phyloP scores from a whole-genome alignment of 73 alveolate species.

The Strombidium stylifer region DNA sequence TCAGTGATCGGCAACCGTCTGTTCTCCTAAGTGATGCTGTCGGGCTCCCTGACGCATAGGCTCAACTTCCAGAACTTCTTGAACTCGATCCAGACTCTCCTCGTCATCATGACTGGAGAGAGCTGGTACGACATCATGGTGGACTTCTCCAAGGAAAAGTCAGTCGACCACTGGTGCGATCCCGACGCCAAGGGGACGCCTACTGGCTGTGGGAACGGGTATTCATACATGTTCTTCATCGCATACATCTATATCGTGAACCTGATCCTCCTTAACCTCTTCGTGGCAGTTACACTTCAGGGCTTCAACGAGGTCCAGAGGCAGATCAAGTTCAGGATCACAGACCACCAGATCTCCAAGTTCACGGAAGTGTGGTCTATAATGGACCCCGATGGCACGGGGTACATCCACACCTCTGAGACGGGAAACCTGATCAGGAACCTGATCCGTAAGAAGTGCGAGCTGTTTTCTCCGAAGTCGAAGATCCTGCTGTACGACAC shows the following conservation, averaged over 20 bases:
- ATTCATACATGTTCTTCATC: conserved; percentile 18
- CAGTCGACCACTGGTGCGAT: not conserved
- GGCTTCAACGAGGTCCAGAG: conserved; percentile 57
- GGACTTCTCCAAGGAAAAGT: conserved; percentile 16
- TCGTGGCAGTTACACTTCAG: conserved; percentile 66
- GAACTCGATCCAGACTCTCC: conserved; percentile 14
- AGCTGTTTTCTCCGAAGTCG: no score
- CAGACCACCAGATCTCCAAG: conserved; percentile 4
- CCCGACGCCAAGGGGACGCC: conserved; percentile 3
- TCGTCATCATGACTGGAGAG: conserved; percentile 57
- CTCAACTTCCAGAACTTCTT: conserved; percentile 33
- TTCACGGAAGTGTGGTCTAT: conserved; percentile 32
- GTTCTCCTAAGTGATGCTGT: conserved; percentile 26
- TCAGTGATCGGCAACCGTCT: conserved; percentile 32
- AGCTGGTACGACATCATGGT: conserved; percentile 59
- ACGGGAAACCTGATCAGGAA: not conserved
- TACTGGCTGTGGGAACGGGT: conserved; percentile 29
- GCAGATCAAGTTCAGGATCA: conserved; percentile 10
- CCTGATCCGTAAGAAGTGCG: no score
- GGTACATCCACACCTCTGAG: conserved; percentile 17
- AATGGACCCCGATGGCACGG: conserved; percentile 33
- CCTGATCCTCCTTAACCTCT: conserved; percentile 60
- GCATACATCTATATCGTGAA: conserved; percentile 54
- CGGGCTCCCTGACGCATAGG: not conserved
- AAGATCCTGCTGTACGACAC: no score